phyloP scores from a whole-genome alignment of 306 rosid species.

The Medicago ruthenica region DNA sequence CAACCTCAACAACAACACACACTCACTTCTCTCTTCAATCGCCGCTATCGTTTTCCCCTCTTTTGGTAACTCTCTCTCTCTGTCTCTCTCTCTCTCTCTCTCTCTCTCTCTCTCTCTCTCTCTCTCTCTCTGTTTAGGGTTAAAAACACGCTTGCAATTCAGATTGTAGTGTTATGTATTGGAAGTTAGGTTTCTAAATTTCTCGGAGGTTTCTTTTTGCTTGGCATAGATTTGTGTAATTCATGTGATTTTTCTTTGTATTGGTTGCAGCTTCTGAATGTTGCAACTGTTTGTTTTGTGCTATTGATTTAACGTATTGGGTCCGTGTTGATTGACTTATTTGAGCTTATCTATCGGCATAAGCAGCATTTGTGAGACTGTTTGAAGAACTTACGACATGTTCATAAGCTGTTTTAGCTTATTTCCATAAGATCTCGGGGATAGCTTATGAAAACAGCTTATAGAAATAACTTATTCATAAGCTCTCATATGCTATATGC shows the following conservation, averaged over 20 bases:
- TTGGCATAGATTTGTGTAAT: neutral
- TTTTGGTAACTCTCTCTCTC: conserved; percentile 1
- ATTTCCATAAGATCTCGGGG: neutral
- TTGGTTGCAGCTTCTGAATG: conserved; percentile 34
- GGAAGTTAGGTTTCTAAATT: conserved; percentile 17
- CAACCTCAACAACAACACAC: neutral
- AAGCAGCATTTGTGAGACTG: neutral
- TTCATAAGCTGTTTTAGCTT: neutral
- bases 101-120: neutral
- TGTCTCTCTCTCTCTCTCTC: neutral
- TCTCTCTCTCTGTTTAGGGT: neutral
- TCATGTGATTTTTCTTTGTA: neutral
- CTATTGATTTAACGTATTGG: neutral
- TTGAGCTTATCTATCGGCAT: neutral
- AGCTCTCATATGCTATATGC: neutral
- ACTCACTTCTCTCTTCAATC: neutral
- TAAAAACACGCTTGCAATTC: neutral
- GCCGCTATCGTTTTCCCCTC: neutral
- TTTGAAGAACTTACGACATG: neutral
- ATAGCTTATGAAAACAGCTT: neutral
- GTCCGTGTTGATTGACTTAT: neutral
- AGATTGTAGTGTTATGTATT: conserved; percentile 1
- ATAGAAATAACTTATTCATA: too few relatives aligned
- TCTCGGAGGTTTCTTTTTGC: conserved; percentile 1
- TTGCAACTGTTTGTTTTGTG: conserved; percentile 27